Percentiles rank a stretch among this genome's conserved stretches.
Evolutionary conservation across 192 early-diverging fungal species (phyloP).

Genomic region (Gonapodya sp.): DNA sequence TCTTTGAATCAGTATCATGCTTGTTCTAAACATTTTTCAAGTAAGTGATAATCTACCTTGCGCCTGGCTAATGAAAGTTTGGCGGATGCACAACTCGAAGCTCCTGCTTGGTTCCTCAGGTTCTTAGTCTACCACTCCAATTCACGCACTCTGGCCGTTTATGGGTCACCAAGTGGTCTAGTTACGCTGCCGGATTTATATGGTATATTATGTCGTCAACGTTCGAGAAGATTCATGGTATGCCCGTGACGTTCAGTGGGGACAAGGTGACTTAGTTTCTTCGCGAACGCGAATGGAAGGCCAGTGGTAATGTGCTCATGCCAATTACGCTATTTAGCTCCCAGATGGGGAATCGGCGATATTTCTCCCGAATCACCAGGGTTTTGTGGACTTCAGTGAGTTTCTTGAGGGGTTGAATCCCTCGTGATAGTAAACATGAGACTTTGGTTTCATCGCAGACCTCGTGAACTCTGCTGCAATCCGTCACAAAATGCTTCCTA

Average conservation of each 20-base stretch:
- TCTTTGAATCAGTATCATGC: not conserved
- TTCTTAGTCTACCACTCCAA: not conserved
- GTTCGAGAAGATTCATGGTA: not conserved
- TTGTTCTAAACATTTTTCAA: not conserved
- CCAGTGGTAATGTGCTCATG: not conserved
- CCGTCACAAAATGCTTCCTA: constrained; percentile 9
- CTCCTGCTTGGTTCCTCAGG: not conserved
- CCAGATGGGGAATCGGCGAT: constrained; percentile 10
- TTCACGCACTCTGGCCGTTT: not conserved
- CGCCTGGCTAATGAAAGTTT: not conserved
- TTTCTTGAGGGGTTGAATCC: not conserved
- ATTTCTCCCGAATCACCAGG: not conserved
- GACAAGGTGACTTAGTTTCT: not conserved
- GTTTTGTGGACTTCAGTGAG: not conserved
- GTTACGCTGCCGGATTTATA: not conserved
- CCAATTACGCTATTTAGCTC: not conserved
- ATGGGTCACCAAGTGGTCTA: not conserved
- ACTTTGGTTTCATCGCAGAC: not conserved
- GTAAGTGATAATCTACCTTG: not conserved
- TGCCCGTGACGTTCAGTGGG: constrained; percentile 4
- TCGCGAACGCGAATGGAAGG: too few species aligned
- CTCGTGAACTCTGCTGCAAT: constrained; percentile 7
- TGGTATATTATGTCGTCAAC: not conserved
- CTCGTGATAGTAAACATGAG: not conserved
- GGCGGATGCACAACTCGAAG: too few species aligned